Percentiles rank a stretch among this genome's conserved stretches.
These are phyloP conservation scores for Leccinum arenicola DNA, from an alignment of 768 basidiomycete species.

Conservation along the genomic window DNA sequence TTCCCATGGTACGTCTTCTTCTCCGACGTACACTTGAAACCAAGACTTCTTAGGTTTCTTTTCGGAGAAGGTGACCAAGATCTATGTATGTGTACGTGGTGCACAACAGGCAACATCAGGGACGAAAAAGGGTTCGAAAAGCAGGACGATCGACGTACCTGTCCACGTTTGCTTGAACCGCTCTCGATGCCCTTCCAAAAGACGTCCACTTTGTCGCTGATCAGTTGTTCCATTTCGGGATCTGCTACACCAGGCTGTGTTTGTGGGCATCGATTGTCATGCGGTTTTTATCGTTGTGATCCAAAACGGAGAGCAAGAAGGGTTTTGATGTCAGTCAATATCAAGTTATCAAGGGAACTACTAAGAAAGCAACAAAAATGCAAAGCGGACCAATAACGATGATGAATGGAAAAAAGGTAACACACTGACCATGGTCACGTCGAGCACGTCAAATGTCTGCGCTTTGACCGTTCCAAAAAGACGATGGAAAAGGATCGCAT, in stretches of 20 bases:
- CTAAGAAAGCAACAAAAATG: neutral
- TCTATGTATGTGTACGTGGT: constrained; percentile 32
- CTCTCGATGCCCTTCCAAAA: constrained; percentile 80
- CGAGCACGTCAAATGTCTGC: constrained; percentile 72
- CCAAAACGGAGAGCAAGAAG: neutral
- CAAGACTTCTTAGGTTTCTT: constrained; percentile 75
- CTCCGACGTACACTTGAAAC: constrained; percentile 67
- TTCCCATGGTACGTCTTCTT: constrained; percentile 88
- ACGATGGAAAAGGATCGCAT: constrained; percentile 80
- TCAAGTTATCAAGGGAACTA: neutral
- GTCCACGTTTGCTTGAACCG: constrained; percentile 59
- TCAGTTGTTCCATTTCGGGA: constrained; percentile 63
- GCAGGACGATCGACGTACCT: constrained; percentile 41
- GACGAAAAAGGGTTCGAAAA: neutral
- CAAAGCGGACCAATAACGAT: neutral
- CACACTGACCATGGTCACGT: constrained; percentile 73
- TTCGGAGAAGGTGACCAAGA: constrained; percentile 73
- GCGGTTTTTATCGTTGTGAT: neutral
- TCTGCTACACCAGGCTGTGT: constrained; percentile 76
- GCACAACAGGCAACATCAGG: neutral
- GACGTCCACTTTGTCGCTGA: constrained; percentile 71
- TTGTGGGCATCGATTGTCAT: neutral
- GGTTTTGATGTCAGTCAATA: neutral
- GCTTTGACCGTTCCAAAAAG: constrained; percentile 80
- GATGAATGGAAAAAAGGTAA: neutral